A percentile compares a stretch with the other conserved stretches of the same genome.
Conservation (phyloP, 352 stramenopile genomes). For the Hyaloperonospora brassicae region DNA sequence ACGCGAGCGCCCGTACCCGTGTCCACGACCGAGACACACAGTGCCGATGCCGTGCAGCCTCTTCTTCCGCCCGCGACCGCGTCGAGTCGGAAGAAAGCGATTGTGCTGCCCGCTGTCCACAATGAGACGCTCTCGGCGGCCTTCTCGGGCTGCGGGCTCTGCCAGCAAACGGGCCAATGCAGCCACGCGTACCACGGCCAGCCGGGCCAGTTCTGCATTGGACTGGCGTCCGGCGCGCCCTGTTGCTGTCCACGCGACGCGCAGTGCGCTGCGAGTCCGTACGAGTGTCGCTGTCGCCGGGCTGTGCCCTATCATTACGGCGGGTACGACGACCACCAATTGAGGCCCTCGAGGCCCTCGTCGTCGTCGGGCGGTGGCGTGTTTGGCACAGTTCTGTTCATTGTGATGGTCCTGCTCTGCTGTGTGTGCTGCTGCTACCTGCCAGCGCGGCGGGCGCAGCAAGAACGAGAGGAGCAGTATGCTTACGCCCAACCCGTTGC, state of each 20-base stretch:
- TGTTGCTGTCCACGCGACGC: constrained; percentile 56
- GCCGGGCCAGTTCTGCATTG: constrained; percentile 58
- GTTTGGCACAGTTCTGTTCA: constrained; percentile 31
- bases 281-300: constrained; percentile 52
- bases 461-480: constrained; percentile 24
- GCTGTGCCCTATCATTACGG: constrained; percentile 13
- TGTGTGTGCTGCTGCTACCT: constrained; percentile 52
- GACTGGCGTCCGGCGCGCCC: constrained; percentile 38
- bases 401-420: constrained; percentile 38
- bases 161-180: constrained; percentile 50
- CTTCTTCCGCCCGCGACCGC: too few relatives aligned
- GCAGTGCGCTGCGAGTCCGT: constrained; percentile 48
- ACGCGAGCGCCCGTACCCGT: constrained; percentile 2
- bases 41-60: neutral
- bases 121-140: constrained; percentile 39
- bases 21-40: neutral
- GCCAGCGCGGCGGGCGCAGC: constrained; percentile 20
- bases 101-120: too few relatives aligned
- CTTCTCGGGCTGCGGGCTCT: constrained; percentile 50
- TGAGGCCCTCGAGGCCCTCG: too few relatives aligned
- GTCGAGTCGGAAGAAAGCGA: too few relatives aligned
- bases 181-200: constrained; percentile 52
- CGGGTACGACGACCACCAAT: constrained; percentile 24
- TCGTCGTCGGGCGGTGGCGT: constrained; percentile 16
- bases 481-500: constrained; percentile 32